A percentile compares a stretch with the other conserved stretches of the same genome.
Evolutionary conservation across 2,329 filamentous ascomycete species (phyloP).

Genomic region (Leptographium galeiforme): DNA sequence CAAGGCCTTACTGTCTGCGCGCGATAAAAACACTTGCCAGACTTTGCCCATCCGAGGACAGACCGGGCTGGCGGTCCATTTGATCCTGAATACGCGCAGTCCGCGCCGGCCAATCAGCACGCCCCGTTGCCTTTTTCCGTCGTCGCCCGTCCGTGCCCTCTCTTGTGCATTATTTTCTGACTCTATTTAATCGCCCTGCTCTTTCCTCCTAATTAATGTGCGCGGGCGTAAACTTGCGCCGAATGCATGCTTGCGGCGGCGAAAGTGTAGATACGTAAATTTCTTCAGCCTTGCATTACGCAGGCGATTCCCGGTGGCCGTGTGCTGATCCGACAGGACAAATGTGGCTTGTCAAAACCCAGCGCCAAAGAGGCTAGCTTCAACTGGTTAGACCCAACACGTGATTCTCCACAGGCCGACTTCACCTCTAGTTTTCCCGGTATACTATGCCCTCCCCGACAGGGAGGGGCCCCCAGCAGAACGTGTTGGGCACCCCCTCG

Average conservation of each 20-base stretch:
- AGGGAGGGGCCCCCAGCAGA: conserved; percentile 5
- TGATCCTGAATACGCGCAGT: not conserved
- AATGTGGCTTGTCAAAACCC: conserved; percentile 5
- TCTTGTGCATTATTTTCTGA: not conserved
- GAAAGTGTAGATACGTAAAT: not conserved
- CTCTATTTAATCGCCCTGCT: not conserved
- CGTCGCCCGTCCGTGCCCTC: no score
- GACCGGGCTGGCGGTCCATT: no score
- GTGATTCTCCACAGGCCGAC: conserved; percentile 10
- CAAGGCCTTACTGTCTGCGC: no score
- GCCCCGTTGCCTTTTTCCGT: no score
- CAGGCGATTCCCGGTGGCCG: conserved; percentile 2
- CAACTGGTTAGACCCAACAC: conserved; percentile 3
- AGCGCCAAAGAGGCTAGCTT: not conserved
- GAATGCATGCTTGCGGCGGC: no score
- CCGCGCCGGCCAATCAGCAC: no score
- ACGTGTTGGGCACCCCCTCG: not conserved
- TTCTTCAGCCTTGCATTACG: conserved; percentile 13
- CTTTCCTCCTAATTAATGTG: not conserved
- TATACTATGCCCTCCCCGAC: conserved; percentile 7
- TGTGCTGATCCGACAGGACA: conserved; percentile 1
- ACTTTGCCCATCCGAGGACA: no score
- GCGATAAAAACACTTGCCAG: no score
- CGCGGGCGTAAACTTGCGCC: not conserved
- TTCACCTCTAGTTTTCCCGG: conserved; percentile 12